These are phyloP conservation scores for Cadophora malorum DNA, from an alignment of 2,329 filamentous ascomycete species.

Conservation along the genomic window DNA sequence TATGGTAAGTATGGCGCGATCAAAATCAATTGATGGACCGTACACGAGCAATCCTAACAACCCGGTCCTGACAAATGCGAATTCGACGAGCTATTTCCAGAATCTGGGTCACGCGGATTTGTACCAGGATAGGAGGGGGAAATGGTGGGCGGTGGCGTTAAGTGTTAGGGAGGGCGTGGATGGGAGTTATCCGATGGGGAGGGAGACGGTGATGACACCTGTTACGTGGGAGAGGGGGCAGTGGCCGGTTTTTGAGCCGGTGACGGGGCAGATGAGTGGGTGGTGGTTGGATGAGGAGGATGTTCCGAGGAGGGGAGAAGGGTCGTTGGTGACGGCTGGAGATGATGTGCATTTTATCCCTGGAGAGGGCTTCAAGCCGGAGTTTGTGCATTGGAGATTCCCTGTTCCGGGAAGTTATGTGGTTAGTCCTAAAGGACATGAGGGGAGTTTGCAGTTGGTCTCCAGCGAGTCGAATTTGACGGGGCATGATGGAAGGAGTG, in stretches of 20 bases:
- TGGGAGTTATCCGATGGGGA: conserved; percentile 58
- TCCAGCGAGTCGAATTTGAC: conserved; percentile 61
- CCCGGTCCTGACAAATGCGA: conserved; percentile 49
- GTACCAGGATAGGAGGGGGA: conserved; percentile 56
- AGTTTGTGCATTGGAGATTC: conserved; percentile 63
- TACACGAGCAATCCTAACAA: conserved; percentile 35
- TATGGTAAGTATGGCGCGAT: conserved; percentile 56
- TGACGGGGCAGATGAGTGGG: conserved; percentile 54
- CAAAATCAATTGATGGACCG: conserved; percentile 42
- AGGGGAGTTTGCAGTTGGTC: conserved; percentile 53
- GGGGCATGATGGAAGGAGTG: conserved; percentile 56
- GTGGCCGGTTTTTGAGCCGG: conserved; percentile 54
- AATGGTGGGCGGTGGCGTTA: conserved; percentile 60
- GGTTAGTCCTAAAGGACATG: conserved; percentile 51
- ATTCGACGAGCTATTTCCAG: conserved; percentile 54
- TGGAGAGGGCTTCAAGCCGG: conserved; percentile 53
- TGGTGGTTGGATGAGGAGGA: conserved; percentile 4
- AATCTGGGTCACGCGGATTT: conserved; percentile 63
- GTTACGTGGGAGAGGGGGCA: conserved; percentile 56
- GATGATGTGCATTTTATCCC: conserved; percentile 48
- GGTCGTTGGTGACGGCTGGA: background rate
- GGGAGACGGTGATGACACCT: conserved; percentile 57
- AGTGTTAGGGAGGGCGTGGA: conserved; percentile 53
- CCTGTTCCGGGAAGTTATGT: conserved; percentile 51
- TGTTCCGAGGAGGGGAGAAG: background rate